Conservation (phyloP, 2,329 filamentous ascomycete species). For the Graphilbum sp. region DNA sequence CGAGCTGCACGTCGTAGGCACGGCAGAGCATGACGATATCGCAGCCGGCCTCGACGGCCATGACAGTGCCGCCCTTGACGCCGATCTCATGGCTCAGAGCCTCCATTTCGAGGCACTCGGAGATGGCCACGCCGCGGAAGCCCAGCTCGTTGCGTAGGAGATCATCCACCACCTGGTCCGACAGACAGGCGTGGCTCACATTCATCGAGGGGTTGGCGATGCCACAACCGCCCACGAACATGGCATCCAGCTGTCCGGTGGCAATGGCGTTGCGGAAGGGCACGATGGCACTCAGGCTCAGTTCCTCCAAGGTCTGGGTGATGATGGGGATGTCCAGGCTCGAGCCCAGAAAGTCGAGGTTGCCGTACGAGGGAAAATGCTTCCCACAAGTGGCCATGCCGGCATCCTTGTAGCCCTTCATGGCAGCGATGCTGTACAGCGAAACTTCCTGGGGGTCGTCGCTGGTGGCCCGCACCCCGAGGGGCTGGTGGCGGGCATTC, state of each 20-base stretch:
- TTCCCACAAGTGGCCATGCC: conserved; percentile 84
- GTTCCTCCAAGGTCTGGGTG: conserved; percentile 80
- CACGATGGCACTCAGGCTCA: conserved; percentile 80
- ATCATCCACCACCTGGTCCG: conserved; percentile 84
- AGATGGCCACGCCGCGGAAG: conserved; percentile 85
- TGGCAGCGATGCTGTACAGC: conserved; percentile 75
- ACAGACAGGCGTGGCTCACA: conserved; percentile 87
- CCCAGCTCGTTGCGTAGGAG: conserved; percentile 74
- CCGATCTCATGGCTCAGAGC: conserved; percentile 89
- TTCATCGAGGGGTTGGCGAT: conserved; percentile 87
- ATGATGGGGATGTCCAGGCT: conserved; percentile 89
- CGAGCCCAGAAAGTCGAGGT: conserved; percentile 82
- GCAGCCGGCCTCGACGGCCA: conserved; percentile 93
- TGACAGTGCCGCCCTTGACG: conserved; percentile 91
- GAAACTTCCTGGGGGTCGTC: conserved; percentile 94
- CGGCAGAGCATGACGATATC: conserved; percentile 81
- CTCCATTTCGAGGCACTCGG: conserved; percentile 94
- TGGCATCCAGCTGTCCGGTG: conserved; percentile 67
- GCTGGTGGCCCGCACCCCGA: conserved; percentile 77
- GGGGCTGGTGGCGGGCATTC: conserved; percentile 77
- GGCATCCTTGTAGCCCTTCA: conserved; percentile 85
- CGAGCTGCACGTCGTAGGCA: conserved; percentile 74
- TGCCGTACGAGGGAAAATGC: conserved; percentile 92
- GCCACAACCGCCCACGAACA: conserved; percentile 90
- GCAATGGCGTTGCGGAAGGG: conserved; percentile 83